phyloP scores from a whole-genome alignment of 2,329 filamentous ascomycete species.

The Alternaria arbusti region DNA sequence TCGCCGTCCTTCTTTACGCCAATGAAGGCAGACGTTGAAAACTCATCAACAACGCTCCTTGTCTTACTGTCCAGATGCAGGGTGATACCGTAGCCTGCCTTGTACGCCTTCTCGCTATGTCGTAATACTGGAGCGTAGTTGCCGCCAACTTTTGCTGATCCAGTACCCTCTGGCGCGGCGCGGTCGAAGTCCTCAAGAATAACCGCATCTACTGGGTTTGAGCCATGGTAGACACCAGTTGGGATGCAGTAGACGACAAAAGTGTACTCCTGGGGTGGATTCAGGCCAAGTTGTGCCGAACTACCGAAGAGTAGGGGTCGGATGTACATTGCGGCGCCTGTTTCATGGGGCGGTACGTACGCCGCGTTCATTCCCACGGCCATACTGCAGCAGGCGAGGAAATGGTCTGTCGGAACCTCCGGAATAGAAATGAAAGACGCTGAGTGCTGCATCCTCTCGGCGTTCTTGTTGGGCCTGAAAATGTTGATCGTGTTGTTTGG shows the following conservation, averaged over 20 bases:
- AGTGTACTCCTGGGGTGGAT: constrained; percentile 87
- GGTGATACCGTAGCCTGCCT: constrained; percentile 89
- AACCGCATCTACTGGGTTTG: constrained; percentile 82
- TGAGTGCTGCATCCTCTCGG: constrained; percentile 81
- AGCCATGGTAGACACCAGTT: constrained; percentile 92
- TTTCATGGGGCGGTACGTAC: constrained; percentile 87
- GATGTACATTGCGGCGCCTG: constrained; percentile 90
- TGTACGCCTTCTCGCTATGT: constrained; percentile 81
- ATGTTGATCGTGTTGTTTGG: constrained; percentile 77
- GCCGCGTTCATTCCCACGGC: constrained; percentile 89
- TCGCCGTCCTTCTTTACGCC: constrained; percentile 70
- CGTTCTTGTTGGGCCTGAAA: constrained; percentile 89
- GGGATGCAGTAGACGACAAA: constrained; percentile 91
- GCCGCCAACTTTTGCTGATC: constrained; percentile 90
- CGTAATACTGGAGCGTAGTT: constrained; percentile 94
- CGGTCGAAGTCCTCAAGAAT: constrained; percentile 94
- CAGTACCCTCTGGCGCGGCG: constrained; percentile 87
- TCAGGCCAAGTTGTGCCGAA: constrained; percentile 83
- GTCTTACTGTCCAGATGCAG: constrained; percentile 88
- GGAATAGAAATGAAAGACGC: constrained; percentile 85
- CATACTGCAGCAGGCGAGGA: constrained; percentile 76
- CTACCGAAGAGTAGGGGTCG: constrained; percentile 88
- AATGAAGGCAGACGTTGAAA: constrained; percentile 92
- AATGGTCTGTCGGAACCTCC: constrained; percentile 75
- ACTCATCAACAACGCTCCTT: constrained; percentile 89